Percentiles rank a stretch among this genome's conserved stretches.
Conservation (phyloP, 2,329 filamentous ascomycete species). For the Dactylonectria estremocensis region DNA sequence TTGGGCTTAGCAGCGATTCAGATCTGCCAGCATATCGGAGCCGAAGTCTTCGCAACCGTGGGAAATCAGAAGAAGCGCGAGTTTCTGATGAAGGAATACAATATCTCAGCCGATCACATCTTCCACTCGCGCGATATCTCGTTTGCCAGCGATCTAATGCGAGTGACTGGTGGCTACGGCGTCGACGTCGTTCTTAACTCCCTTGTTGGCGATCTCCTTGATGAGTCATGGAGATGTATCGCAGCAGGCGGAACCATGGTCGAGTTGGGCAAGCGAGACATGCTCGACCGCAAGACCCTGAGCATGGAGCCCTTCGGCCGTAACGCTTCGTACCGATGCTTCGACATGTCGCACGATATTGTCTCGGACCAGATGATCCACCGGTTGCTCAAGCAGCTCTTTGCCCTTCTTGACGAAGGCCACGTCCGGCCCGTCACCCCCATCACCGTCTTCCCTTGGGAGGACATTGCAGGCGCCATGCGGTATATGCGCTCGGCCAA, state of each 20-base stretch:
- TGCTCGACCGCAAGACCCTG: slow-evolving; percentile 41
- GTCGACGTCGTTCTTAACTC: slow-evolving; percentile 57
- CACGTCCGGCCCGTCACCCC: slow-evolving; percentile 41
- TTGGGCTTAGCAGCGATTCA: slow-evolving; percentile 52
- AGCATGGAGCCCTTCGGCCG: slow-evolving; percentile 55
- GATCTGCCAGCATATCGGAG: slow-evolving; percentile 25
- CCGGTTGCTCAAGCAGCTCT: slow-evolving; percentile 7
- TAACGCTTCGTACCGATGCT: slow-evolving; percentile 52
- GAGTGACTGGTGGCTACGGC: slow-evolving; percentile 48
- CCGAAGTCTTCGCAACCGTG: slow-evolving; percentile 30
- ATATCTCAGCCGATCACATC: slow-evolving; percentile 51
- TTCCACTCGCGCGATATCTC: slow-evolving; percentile 51
- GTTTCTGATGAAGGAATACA: slow-evolving; percentile 37
- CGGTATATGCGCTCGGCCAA: slow-evolving; percentile 56
- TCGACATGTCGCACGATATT: slow-evolving; percentile 33
- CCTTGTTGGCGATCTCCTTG: slow-evolving; percentile 52
- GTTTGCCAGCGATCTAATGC: slow-evolving; percentile 49
- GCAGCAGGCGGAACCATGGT: slow-evolving; percentile 53
- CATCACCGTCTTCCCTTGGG: slow-evolving; percentile 44
- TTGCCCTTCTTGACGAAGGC: slow-evolving; percentile 35
- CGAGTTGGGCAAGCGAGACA: slow-evolving; percentile 54
- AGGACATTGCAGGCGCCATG: slow-evolving; percentile 55
- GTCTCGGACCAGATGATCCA: too few species aligned
- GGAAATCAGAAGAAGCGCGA: slow-evolving; percentile 27
- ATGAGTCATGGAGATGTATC: slow-evolving; percentile 53